Conservation (phyloP, 2,329 filamentous ascomycete genomes). For the Colletotrichum tamarilloi region DNA sequence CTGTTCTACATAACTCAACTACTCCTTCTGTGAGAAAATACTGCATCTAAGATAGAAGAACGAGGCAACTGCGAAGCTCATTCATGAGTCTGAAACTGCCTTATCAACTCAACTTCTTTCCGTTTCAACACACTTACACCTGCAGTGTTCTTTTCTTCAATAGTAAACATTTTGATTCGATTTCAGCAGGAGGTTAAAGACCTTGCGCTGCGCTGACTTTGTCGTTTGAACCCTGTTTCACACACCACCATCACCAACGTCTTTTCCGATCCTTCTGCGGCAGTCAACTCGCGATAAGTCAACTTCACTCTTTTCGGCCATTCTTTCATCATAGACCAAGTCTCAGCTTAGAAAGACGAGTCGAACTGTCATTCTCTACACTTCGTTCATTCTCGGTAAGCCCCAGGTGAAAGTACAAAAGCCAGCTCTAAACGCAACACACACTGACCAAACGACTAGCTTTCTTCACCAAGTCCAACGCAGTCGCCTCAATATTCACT, state of each 20-base stretch:
- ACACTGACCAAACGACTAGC: background rate
- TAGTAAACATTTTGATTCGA: background rate
- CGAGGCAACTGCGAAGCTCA: background rate
- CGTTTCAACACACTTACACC: background rate
- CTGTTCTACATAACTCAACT: background rate
- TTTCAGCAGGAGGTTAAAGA: background rate
- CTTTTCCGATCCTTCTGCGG: background rate
- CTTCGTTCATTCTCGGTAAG: background rate
- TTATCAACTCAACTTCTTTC: background rate
- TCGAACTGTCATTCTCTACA: background rate
- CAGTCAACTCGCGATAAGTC: background rate
- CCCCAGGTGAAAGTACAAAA: background rate
- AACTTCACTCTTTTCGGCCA: background rate
- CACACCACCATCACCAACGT: background rate
- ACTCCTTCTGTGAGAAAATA: background rate
- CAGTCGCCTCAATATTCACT: background rate
- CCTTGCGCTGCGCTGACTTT: background rate
- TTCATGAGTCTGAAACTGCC: background rate
- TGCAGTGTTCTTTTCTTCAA: background rate
- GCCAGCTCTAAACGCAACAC: background rate
- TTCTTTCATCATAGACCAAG: no score
- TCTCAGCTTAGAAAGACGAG: background rate
- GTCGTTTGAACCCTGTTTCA: background rate
- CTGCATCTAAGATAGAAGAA: background rate
- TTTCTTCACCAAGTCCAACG: background rate